Conservation (phyloP, 495 filamentous ascomycete genomes). For the Saxophila tyrrhenica region DNA sequence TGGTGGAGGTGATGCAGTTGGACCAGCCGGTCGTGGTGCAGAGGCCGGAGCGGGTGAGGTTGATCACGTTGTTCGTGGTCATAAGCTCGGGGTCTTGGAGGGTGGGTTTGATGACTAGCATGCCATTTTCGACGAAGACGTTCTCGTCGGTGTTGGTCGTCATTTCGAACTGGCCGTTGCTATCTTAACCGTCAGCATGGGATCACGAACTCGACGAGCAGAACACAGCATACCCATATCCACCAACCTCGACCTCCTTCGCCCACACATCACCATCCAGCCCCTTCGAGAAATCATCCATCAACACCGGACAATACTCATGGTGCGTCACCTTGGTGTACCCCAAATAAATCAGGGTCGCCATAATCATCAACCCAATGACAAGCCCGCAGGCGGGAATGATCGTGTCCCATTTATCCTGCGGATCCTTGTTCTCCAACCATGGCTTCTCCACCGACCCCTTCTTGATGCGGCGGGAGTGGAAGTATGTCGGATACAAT, state of each 20-base stretch:
- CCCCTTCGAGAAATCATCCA: conserved; percentile 54
- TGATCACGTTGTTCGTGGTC: conserved; percentile 48
- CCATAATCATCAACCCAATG: conserved; percentile 54
- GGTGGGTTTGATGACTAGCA: conserved; percentile 65
- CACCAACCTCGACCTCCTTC: conserved; percentile 66
- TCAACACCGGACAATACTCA: conserved; percentile 60
- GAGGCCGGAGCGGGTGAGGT: conserved; percentile 50
- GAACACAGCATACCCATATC: conserved; percentile 56
- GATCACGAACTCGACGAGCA: neutral
- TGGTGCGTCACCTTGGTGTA: conserved; percentile 56
- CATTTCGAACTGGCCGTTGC: conserved; percentile 71
- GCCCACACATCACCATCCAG: conserved; percentile 52
- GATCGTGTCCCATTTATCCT: conserved; percentile 77
- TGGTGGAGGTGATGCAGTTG: conserved; percentile 55
- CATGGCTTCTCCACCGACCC: conserved; percentile 61
- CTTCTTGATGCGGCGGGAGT: conserved; percentile 60
- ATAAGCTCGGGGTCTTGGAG: conserved; percentile 57
- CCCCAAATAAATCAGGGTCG: conserved; percentile 61
- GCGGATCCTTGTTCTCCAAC: conserved; percentile 55
- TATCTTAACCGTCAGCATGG: conserved; percentile 23
- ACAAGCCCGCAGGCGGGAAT: conserved; percentile 58
- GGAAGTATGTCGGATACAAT: conserved; percentile 47
- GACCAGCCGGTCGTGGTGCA: conserved; percentile 47
- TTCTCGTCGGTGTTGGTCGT: conserved; percentile 63
- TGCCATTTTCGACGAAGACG: conserved; percentile 55